These are phyloP conservation scores for Schizochytrium sp. DNA, from an alignment of 108 stramenopile genomes.

Conservation along the genomic window DNA sequence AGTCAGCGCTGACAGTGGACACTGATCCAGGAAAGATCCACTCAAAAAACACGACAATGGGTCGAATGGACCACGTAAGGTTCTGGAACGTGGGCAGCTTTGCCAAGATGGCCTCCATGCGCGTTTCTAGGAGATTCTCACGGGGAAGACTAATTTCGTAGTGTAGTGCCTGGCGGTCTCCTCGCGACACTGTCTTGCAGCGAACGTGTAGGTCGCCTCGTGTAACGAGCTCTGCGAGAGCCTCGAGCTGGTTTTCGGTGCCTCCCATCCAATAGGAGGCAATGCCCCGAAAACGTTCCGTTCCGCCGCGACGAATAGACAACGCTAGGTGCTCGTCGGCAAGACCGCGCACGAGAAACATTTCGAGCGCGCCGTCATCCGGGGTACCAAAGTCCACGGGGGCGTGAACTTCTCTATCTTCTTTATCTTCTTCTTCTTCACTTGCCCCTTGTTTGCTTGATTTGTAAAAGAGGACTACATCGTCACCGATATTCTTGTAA, in stretches of 20 bases:
- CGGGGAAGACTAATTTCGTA: background rate
- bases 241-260: background rate
- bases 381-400: background rate
- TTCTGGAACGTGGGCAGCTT: background rate
- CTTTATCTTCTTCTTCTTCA: too few species aligned
- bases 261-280: background rate
- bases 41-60: background rate
- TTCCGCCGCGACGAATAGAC: background rate
- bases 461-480: background rate
- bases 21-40: conserved; percentile 1
- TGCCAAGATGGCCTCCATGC: background rate
- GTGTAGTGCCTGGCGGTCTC: background rate
- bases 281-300: background rate
- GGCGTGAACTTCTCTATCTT: too few species aligned
- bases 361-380: background rate
- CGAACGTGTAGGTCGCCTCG: background rate
- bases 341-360: background rate
- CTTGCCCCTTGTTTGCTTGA: too few species aligned
- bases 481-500: background rate
- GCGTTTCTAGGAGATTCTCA: background rate
- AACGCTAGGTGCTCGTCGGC: background rate
- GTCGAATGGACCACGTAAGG: background rate
- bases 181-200: background rate
- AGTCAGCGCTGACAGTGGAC: background rate
- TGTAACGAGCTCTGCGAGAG: background rate